phyloP scores from a whole-genome alignment of 768 basidiomycete genomes.

The Pleurotus ostreatus region DNA sequence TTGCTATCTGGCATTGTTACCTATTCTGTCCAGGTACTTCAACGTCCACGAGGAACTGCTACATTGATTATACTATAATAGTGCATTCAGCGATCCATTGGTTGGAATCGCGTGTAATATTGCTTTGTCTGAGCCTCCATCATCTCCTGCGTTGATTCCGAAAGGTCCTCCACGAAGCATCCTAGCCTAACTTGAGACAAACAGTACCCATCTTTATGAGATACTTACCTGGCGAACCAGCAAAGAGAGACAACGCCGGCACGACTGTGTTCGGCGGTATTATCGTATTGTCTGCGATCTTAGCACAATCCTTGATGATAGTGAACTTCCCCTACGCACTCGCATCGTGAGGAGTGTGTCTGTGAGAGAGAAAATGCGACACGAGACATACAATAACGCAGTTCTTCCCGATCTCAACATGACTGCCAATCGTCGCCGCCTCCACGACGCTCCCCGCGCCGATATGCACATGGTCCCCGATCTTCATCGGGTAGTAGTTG shows the following conservation, averaged over 20 bases:
- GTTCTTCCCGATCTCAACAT: constrained; percentile 93
- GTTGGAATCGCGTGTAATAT: constrained; percentile 81
- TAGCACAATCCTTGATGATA: constrained; percentile 94
- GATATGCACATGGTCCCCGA: constrained; percentile 93
- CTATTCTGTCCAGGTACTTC: constrained; percentile 29
- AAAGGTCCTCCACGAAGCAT: constrained; percentile 76
- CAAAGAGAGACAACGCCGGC: constrained; percentile 80
- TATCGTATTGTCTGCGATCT: constrained; percentile 85
- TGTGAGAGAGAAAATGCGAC: not conserved
- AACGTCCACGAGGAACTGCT: constrained; percentile 47
- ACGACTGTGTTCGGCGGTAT: constrained; percentile 91
- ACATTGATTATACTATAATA: constrained; percentile 3
- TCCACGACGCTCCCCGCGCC: constrained; percentile 88
- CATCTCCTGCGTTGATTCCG: constrained; percentile 92
- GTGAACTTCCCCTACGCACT: constrained; percentile 82
- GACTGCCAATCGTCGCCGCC: constrained; percentile 90
- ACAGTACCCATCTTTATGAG: not conserved
- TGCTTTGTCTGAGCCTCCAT: constrained; percentile 83
- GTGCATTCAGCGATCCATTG: constrained; percentile 33
- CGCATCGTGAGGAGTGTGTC: too few species aligned
- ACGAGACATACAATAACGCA: constrained; percentile 77
- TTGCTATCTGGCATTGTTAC: too few species aligned
- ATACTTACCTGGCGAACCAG: constrained; percentile 81
- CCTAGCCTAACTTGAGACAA: constrained; percentile 31
- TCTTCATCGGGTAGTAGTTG: constrained; percentile 98